Evolutionary conservation across 2,329 filamentous ascomycete species (phyloP), one percentile per base, ranked within the genome.

Genomic region (Aspergillus floridensis): DNA sequence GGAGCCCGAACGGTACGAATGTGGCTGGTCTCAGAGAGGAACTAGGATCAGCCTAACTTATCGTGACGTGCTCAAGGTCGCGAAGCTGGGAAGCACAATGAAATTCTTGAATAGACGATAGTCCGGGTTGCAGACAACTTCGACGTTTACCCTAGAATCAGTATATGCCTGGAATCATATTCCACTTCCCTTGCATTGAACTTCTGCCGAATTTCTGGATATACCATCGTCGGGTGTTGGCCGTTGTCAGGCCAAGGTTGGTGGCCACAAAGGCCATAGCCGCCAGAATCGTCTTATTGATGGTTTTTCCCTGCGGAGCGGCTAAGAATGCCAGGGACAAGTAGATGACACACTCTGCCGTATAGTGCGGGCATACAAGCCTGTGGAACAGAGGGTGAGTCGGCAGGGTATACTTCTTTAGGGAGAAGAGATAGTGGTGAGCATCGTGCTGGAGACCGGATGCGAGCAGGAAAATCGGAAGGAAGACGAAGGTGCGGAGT

Each of bases 311-410:
- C 7, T 77, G 68, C 0, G 93, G 92, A 1, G 93, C 92, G 31
- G 88, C 87, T 44, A 89, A 74, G 49, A 95, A 76, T 2, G 91
- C 84, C 64, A 99, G 77, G n/a, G 88, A 84, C 21, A 92, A 71
- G 73, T 99, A 98, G 59, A 97, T 86, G 46, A 89, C 72, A 71
- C 91, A 93, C 77, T 98, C 95, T 69, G 89, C 91, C 3, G 90
- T 90, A 75, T 98, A 99, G 76, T 99, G 95, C 19, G 95, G 92
- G 67, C 90, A 96, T 44, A 97, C 77, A 22, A 96, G 75, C 59
- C 82, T 80, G 49, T 80, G 80, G 74, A 98, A 99, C 59, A 89
- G 77, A 2, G 88, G 87, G 60, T 89, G 83, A 2, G 83, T 79
- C 0, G 93, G 93, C 24, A 98, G 81, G 11, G 89, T 90, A 76